A percentile compares a stretch with the other conserved stretches of the same genome.
Conservation (phyloP, 2,329 filamentous ascomycete species). For the Cordyceps fumosorosea region DNA sequence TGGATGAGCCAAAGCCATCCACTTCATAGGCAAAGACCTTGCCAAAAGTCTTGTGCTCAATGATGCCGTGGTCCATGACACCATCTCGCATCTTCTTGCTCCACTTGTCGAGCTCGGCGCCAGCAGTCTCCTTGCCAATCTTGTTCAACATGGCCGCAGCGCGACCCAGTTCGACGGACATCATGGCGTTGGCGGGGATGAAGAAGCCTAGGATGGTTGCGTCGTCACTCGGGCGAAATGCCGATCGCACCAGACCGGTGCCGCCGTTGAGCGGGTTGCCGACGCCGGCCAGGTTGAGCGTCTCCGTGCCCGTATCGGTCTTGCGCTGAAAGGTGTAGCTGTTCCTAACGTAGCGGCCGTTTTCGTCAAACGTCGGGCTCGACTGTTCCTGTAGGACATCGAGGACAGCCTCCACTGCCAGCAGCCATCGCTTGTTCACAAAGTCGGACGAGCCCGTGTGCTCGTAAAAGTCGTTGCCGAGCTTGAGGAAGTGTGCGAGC, state of each 20-base stretch:
- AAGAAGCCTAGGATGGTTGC: conserved; percentile 91
- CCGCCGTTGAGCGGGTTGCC: conserved; percentile 86
- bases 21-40: conserved; percentile 83
- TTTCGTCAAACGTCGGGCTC: conserved; percentile 69
- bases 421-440: conserved; percentile 69
- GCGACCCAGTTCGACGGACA: conserved; percentile 78
- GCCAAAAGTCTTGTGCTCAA: conserved; percentile 67
- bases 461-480: conserved; percentile 81
- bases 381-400: conserved; percentile 72
- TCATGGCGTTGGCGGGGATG: conserved; percentile 94
- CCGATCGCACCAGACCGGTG: conserved; percentile 81
- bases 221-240: conserved; percentile 92
- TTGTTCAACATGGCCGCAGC: conserved; percentile 62
- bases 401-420: conserved; percentile 69
- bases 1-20: conserved; percentile 74
- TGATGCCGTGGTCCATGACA: conserved; percentile 77
- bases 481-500: conserved; percentile 79
- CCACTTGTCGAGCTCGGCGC: conserved; percentile 51
- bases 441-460: conserved; percentile 74
- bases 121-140: conserved; percentile 47
- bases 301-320: conserved; percentile 83
- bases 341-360: conserved; percentile 60
- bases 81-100: conserved; percentile 63
- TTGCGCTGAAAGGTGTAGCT: conserved; percentile 80
- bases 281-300: conserved; percentile 69